phyloP scores from a whole-genome alignment of 2,329 filamentous ascomycete species.

The Cercospora canescens region DNA sequence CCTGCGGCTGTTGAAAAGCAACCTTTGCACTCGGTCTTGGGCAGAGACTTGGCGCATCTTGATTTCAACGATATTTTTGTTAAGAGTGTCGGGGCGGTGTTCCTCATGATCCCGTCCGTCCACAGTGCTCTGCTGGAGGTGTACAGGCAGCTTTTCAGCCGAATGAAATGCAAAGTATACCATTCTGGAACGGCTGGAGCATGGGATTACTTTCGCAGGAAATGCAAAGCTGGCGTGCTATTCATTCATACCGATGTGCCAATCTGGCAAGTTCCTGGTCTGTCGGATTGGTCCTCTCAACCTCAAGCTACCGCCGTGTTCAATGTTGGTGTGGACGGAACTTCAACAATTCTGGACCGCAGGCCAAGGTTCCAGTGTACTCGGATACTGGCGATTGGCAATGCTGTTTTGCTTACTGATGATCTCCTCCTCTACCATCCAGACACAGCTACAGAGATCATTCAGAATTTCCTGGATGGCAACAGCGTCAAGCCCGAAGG shows the following conservation, averaged over 20 bases:
- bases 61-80: slow-evolving; percentile 10
- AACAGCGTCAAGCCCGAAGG: slow-evolving; percentile 31
- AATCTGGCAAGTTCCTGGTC: slow-evolving; percentile 35
- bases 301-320: slow-evolving; percentile 31
- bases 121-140: slow-evolving; percentile 25
- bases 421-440: slow-evolving; percentile 44
- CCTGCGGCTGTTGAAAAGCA: neutral
- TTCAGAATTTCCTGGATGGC: slow-evolving; percentile 38
- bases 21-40: neutral
- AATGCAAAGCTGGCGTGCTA: slow-evolving; percentile 22
- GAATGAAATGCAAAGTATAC: slow-evolving; percentile 27
- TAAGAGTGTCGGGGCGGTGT: slow-evolving; percentile 20
- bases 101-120: slow-evolving; percentile 30
- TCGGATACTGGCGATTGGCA: slow-evolving; percentile 41
- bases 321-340: slow-evolving; percentile 36
- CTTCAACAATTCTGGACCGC: slow-evolving; percentile 13
- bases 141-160: slow-evolving; percentile 23
- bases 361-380: slow-evolving; percentile 24
- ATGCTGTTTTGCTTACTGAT: slow-evolving; percentile 45
- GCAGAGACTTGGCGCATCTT: slow-evolving; percentile 11
- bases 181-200: slow-evolving; percentile 25
- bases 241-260: slow-evolving; percentile 36
- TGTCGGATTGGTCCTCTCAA: slow-evolving; percentile 35
- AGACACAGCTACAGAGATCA: slow-evolving; percentile 37
- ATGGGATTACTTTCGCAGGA: slow-evolving; percentile 31